Evolutionary conservation across 352 stramenopile species (phyloP).

Genomic region (Nothophytophthora sp.): DNA sequence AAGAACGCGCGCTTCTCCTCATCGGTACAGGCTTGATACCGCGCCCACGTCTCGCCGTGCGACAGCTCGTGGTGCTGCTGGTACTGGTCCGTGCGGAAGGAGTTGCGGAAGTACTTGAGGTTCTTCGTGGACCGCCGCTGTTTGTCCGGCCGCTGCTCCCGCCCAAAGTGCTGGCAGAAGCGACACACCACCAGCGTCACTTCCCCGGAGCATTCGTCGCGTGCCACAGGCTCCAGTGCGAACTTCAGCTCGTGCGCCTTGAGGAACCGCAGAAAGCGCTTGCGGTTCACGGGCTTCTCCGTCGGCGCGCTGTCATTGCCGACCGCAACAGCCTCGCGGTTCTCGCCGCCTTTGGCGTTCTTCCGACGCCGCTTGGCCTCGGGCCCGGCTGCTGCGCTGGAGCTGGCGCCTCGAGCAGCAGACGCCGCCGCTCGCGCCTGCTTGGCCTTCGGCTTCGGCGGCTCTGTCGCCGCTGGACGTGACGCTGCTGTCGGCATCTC

Average conservation of each 20-base stretch:
- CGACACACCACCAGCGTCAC: slow-evolving; percentile 46
- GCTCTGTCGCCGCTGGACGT: too few species aligned
- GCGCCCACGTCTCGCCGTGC: slow-evolving; percentile 42
- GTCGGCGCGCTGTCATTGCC: too few species aligned
- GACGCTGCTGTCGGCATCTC: too few species aligned
- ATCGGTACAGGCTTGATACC: slow-evolving; percentile 36
- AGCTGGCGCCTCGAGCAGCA: too few species aligned
- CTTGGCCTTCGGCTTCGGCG: too few species aligned
- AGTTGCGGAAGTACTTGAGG: slow-evolving; percentile 54
- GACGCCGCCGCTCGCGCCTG: too few species aligned
- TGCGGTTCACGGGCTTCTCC: too few species aligned
- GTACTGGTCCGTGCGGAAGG: slow-evolving; percentile 67
- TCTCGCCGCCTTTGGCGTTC: too few species aligned
- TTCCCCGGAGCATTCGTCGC: slow-evolving; percentile 25
- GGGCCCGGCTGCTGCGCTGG: too few species aligned
- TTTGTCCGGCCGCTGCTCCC: slow-evolving; percentile 39
- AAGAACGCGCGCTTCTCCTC: slow-evolving; percentile 50
- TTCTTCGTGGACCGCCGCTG: slow-evolving; percentile 49
- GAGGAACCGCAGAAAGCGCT: slow-evolving; percentile 28
- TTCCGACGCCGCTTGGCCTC: too few species aligned
- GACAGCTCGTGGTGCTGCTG: slow-evolving; percentile 51
- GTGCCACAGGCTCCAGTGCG: slow-evolving; percentile 35
- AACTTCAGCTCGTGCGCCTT: slow-evolving; percentile 38
- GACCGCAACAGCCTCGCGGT: too few species aligned
- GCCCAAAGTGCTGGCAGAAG: slow-evolving; percentile 60